Evolutionary conservation across 441 rosid genomes (phyloP).

Genomic region (Mallotus japonicus): DNA sequence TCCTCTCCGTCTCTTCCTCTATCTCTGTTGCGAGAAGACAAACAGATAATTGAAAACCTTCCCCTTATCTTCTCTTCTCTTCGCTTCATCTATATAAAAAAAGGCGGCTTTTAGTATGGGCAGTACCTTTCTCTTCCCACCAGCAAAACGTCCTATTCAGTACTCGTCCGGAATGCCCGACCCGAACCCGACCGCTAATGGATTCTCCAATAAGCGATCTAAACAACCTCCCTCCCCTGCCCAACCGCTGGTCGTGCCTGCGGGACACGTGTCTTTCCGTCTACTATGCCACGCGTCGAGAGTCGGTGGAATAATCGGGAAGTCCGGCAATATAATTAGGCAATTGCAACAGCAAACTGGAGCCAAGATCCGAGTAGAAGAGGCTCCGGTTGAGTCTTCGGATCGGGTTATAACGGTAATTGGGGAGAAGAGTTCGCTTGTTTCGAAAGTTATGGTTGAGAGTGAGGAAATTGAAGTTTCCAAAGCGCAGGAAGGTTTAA

Average conservation of each 20-base stretch:
- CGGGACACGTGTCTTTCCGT: constrained; percentile 52
- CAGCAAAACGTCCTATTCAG: constrained; percentile 38
- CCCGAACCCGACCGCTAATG: constrained; percentile 36
- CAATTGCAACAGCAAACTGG: constrained; percentile 71
- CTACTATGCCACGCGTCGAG: constrained; percentile 66
- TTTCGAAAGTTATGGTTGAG: constrained; percentile 12
- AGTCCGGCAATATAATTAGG: constrained; percentile 71
- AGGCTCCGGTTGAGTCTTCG: constrained; percentile 51
- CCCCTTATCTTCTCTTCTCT: too few species aligned
- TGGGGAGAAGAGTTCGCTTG: constrained; percentile 30
- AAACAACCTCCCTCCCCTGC: constrained; percentile 13
- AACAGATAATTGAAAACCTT: too few species aligned
- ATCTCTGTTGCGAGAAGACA: too few species aligned
- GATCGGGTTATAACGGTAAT: constrained; percentile 69
- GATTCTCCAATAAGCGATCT: constrained; percentile 34
- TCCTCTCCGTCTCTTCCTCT: too few species aligned
- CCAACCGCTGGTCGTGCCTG: constrained; percentile 8
- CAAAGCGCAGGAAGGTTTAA: constrained; percentile 78
- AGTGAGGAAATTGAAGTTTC: constrained; percentile 50
- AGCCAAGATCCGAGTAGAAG: constrained; percentile 77
- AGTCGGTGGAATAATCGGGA: constrained; percentile 83
- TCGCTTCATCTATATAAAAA: too few species aligned
- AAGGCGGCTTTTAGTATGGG: constrained; percentile 31
- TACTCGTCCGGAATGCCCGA: constrained; percentile 35
- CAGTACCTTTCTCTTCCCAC: constrained; percentile 35